Evolutionary conservation across 2,329 filamentous ascomycete genomes (phyloP), one percentile per base, ranked within the genome.

Genomic region (Aureobasidium sp.): DNA sequence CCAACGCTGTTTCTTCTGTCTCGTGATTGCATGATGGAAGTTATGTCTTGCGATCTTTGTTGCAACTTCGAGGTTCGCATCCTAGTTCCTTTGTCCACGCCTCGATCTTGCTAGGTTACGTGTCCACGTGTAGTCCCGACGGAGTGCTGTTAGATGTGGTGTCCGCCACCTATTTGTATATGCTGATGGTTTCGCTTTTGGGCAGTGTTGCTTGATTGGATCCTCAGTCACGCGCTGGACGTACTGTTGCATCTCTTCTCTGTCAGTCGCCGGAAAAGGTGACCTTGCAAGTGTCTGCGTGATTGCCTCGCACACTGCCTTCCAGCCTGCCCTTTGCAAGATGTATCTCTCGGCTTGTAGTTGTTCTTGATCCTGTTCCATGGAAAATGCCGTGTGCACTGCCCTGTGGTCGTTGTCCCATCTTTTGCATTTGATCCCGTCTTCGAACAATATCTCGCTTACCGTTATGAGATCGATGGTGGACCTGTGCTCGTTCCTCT

Each of bases 81-180:
- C 19, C 21, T 19, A 6, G 2, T 13, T 42, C 11, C 42, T 19
- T 33, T 47, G 11, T 27, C 49, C 46, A 25, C 33, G 25, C 15
- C 31, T 23, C 13, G 10, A 27, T 23, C 45, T 60, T 11, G 23
- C 47, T 13, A 11, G 4, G 35, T 60, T 60, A 1, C 57, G 45
- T 7, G 33, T 31, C 15, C 2, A 21, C 10, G 57, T 45, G n/a
- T n/a, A n/a, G n/a, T n/a, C n/a, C n/a, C n/a, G n/a, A n/a, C n/a
- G n/a, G n/a, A n/a, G n/a, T n/a, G 27, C 19, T 21, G 3, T 60
- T 27, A 60, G 57, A 38, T 60, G 35, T 42, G 7, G 10, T 43
- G 65, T 68, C 68, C 65, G 72, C 69, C 63, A 73, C 38, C 69
- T 62, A 60, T 71, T 71, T 42, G 64, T 62, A 57, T 70, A 68